Evolutionary conservation across 2,329 filamentous ascomycete species (phyloP).

Genomic region (Diaporthe capsici): DNA sequence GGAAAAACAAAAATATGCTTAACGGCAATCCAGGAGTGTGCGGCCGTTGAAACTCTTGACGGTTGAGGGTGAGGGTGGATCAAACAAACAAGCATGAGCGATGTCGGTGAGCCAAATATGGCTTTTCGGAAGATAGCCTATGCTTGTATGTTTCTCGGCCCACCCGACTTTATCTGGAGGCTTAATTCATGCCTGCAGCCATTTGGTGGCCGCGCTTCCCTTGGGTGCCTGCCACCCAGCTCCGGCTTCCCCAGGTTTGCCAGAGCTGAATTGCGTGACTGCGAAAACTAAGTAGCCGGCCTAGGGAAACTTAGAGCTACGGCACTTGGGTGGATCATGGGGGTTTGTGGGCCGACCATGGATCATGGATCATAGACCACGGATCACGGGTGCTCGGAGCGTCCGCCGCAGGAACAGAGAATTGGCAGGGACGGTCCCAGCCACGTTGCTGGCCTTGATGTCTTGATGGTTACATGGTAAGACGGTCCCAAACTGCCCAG

Average conservation of each 20-base stretch:
- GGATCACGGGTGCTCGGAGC: slow-evolving; percentile 6
- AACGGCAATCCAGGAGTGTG: neutral
- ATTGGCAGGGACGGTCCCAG: neutral
- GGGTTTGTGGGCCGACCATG: neutral
- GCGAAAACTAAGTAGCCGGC: neutral
- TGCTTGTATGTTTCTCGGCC: slow-evolving; percentile 6
- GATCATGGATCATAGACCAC: neutral
- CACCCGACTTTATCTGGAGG: slow-evolving; percentile 19
- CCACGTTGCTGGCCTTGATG: neutral
- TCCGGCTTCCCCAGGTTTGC: neutral
- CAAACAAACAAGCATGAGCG: slow-evolving; percentile 22
- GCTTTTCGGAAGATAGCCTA: slow-evolving; percentile 5
- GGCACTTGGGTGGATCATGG: slow-evolving; percentile 10
- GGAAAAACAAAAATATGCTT: slow-evolving; percentile 12
- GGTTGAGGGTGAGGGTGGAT: neutral
- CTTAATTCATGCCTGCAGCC: slow-evolving; percentile 11
- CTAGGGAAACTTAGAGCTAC: neutral
- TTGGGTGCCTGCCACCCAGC: neutral
- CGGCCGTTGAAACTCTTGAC: slow-evolving; percentile 19
- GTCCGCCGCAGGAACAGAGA: neutral
- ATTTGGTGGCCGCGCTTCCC: neutral
- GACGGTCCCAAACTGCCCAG: slow-evolving; percentile 9
- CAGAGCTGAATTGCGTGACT: neutral
- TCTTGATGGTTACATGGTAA: slow-evolving; percentile 10
- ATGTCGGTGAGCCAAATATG: slow-evolving; percentile 28